Base-by-base conservation (phyloP, 2,329 filamentous ascomycete genomes). In the Cyclaneusma minus region DNA sequence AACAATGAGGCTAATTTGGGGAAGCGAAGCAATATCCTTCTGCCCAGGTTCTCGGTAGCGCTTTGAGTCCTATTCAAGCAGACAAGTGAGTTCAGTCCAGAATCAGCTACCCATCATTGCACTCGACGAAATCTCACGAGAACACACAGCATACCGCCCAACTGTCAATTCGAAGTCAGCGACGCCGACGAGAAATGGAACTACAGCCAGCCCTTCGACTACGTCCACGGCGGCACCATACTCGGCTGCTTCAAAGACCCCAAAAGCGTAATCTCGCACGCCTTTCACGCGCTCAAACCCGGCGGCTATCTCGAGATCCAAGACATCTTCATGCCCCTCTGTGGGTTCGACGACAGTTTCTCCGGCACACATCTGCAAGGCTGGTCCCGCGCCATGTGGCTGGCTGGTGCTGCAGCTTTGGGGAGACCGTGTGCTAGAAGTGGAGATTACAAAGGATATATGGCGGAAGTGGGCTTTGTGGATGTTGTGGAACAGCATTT, bases 101-200 rank as follows among this genome's bases (percentile, higher is more conserved):
- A 45, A 7, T 32, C 39, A 13, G 40, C 53, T 47, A 22, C 57
- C 48, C 13, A 58, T 52, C 7, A 57, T 60, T 11, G 51, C 58
- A 0, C 50, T 54, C 5, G 47, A 56, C 24, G 55, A 64, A 30
- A 56, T 60, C 27, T 44, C 61, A 17, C 45, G 44, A 12, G 44
- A n/a, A n/a, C n/a, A n/a, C n/a, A n/a, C n/a, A n/a, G 19, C 9
- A 50, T 39, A 6, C 33, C 36, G 6, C 33, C 25, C 7, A 37
- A 38, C 22, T 30, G 34, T 9, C 25, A 24, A 7, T 41, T 41
- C 29, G 35, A 40, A 22, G 29, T 41, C 10, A 29, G 34, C 19
- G 38, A 41, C 23, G 29, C 29, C 3, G 35, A 41, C 12, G 16
- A 31, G 6, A 24, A 28, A 9, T 41, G 33, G 38, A 43, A 55